A percentile compares a stretch with the other conserved stretches of the same genome.
Evolutionary conservation across 495 filamentous ascomycete genomes (phyloP).

Genomic region (Antarctomyces pellizariae): DNA sequence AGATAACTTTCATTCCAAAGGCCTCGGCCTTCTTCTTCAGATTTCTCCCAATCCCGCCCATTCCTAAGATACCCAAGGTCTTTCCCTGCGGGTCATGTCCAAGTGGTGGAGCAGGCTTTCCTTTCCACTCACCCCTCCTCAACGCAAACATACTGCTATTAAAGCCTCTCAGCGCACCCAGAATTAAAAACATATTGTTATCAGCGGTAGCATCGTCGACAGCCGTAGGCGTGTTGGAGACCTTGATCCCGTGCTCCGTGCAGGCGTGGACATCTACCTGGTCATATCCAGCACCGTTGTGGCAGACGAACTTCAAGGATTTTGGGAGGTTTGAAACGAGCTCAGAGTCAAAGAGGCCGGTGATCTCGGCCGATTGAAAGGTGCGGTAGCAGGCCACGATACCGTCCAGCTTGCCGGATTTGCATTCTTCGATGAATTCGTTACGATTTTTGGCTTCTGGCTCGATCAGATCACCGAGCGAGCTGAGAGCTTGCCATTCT

Average conservation of each 20-base stretch:
- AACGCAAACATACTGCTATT: conserved; percentile 12
- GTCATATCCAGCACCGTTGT: conserved; percentile 56
- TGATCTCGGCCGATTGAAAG: conserved; percentile 39
- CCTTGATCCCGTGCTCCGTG: conserved; percentile 34
- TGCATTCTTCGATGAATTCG: conserved; percentile 54
- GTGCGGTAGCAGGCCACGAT: conserved; percentile 54
- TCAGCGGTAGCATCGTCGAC: conserved; percentile 66
- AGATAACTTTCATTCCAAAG: conserved; percentile 22
- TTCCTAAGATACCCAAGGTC: conserved; percentile 52
- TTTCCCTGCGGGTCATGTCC: conserved; percentile 45
- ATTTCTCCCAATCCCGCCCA: conserved; percentile 67
- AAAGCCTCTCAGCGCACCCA: conserved; percentile 40
- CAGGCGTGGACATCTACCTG: conserved; percentile 52
- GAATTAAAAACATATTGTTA: conserved; percentile 51
- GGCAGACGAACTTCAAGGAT: conserved; percentile 27
- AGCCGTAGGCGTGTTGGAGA: conserved; percentile 62
- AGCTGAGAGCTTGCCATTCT: conserved; percentile 26
- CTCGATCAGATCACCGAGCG: conserved; percentile 24
- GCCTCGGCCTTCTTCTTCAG: conserved; percentile 44
- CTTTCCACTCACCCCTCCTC: conserved; percentile 23
- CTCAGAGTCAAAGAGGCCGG: conserved; percentile 45
- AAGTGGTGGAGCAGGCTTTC: conserved; percentile 28
- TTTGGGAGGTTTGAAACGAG: conserved; percentile 34
- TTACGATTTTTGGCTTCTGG: conserved; percentile 22
- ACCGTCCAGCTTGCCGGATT: conserved; percentile 40